Conservation (phyloP, 2,329 filamentous ascomycete genomes). For the Hypocreales sp. region DNA sequence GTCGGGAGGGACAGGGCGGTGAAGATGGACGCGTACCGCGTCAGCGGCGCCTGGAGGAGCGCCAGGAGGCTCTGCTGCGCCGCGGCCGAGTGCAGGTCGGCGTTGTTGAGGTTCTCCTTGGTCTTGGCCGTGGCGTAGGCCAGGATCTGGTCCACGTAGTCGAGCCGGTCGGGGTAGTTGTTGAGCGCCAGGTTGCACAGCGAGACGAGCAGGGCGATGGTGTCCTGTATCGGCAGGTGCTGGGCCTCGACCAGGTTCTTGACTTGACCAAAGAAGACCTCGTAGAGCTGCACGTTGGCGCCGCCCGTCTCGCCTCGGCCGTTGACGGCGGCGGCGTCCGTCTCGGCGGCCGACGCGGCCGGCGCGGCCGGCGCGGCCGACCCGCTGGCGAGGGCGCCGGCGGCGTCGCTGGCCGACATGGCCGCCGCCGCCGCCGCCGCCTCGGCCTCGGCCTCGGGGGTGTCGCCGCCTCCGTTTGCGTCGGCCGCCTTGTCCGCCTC, state of each 20-base stretch:
- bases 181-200: slow-evolving; percentile 86
- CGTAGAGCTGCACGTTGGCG: slow-evolving; percentile 75
- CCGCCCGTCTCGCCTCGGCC: slow-evolving; percentile 26
- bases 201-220: slow-evolving; percentile 85
- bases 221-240: slow-evolving; percentile 84
- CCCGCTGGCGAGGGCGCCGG: slow-evolving; percentile 14
- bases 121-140: slow-evolving; percentile 80
- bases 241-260: slow-evolving; percentile 86
- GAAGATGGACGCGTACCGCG: slow-evolving; percentile 84
- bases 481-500: slow-evolving; percentile 14
- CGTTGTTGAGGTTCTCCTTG: slow-evolving; percentile 76
- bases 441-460: slow-evolving; percentile 4
- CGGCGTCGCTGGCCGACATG: slow-evolving; percentile 13
- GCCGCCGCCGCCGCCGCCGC: slow-evolving; percentile 6
- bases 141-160: slow-evolving; percentile 91
- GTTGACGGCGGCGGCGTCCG: slow-evolving; percentile 31
- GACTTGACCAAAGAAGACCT: slow-evolving; percentile 94
- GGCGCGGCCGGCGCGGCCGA: slow-evolving; percentile 28
- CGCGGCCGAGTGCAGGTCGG: slow-evolving; percentile 79
- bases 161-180: slow-evolving; percentile 82
- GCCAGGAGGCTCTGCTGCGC: slow-evolving; percentile 82
- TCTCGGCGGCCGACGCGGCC: slow-evolving; percentile 28
- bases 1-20: slow-evolving; percentile 88
- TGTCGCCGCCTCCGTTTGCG: slow-evolving; percentile 12
- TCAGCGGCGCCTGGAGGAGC: slow-evolving; percentile 79